Base-by-base conservation (phyloP, 2,329 filamentous ascomycete genomes). In the Alternaria sp. region DNA sequence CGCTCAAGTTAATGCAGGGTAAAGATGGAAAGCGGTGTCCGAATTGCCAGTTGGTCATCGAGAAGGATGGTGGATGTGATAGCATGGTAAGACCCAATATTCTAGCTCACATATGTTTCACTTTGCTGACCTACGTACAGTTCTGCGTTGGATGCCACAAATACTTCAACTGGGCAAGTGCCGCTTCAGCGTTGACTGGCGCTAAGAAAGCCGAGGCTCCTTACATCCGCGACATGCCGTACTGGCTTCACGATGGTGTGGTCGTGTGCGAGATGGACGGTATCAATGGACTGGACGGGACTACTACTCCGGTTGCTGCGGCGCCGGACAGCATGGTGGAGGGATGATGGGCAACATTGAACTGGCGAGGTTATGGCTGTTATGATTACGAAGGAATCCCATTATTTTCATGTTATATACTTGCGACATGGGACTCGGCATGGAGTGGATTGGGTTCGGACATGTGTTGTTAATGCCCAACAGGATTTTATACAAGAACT, bases 31-130 rank as follows among this genome's bases (percentile, higher is more conserved):
- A 69, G 44, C 65, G 75, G 3, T 77, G 75, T 62, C 73, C 75
- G 1, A 74, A 77, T 28, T 77, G 75, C 59, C 66, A 70, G 13
- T 47, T 77, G 2, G 70, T 77, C 1, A 73, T 77, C 26, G 74
- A 76, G 58, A 76, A 76, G 40, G 72, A 74, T 21, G 73, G 73
- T 1, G 75, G 75, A 1, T 77, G 75, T 36, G 56, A 72, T 30
- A 65, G 60, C 23, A 74, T 76, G 70, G 50, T 55, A 43, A 40
- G 47, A n/a, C n/a, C n/a, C n/a, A n/a, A n/a, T n/a, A n/a, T n/a
- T n/a, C n/a, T n/a, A n/a, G n/a, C n/a, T n/a, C n/a, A n/a, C n/a
- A n/a, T n/a, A n/a, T n/a, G n/a, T n/a, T n/a, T n/a, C n/a, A n/a
- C 23, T n/a, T 36, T 15, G 25, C 54, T 62, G 43, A 62, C 13